Evolutionary conservation across 2,329 filamentous ascomycete genomes (phyloP).

Genomic region (Apiospora saccharicola): DNA sequence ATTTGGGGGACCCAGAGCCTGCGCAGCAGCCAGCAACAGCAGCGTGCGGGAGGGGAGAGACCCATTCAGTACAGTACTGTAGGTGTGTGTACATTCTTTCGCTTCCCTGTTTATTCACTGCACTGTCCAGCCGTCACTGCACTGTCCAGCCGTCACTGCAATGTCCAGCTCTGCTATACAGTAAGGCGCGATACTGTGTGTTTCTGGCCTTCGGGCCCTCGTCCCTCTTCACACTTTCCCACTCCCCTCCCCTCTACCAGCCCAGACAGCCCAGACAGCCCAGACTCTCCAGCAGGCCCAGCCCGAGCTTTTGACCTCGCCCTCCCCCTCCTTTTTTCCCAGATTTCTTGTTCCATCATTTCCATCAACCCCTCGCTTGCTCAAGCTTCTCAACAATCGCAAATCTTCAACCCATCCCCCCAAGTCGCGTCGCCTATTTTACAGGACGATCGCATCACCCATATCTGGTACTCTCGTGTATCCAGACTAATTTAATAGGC

Average conservation of each 20-base stretch:
- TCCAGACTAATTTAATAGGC: conserved; percentile 24
- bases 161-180: conserved; percentile 12
- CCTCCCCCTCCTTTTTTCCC: conserved; percentile 42
- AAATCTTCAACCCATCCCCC: conserved; percentile 34
- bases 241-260: conserved; percentile 16
- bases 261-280: conserved; percentile 18
- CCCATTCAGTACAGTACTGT: conserved; percentile 19
- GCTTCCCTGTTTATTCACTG: conserved; percentile 15
- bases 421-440: conserved; percentile 37
- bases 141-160: conserved; percentile 11
- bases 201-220: conserved; percentile 4
- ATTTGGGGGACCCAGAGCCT: conserved; percentile 15
- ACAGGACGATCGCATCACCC: conserved; percentile 38
- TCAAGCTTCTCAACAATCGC: conserved; percentile 34
- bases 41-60: conserved; percentile 21
- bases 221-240: conserved; percentile 16
- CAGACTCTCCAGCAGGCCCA: conserved; percentile 18
- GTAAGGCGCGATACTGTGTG: conserved; percentile 15
- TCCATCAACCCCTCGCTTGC: conserved; percentile 37
- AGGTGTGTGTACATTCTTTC: conserved; percentile 18
- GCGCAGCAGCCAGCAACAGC: conserved; percentile 21
- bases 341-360: conserved; percentile 37
- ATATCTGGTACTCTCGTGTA: conserved; percentile 38
- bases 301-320: conserved; percentile 31
- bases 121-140: conserved; percentile 12